These are phyloP conservation scores for Biscutella auriculata DNA, from an alignment of 441 rosid genomes.

Conservation along the genomic window DNA sequence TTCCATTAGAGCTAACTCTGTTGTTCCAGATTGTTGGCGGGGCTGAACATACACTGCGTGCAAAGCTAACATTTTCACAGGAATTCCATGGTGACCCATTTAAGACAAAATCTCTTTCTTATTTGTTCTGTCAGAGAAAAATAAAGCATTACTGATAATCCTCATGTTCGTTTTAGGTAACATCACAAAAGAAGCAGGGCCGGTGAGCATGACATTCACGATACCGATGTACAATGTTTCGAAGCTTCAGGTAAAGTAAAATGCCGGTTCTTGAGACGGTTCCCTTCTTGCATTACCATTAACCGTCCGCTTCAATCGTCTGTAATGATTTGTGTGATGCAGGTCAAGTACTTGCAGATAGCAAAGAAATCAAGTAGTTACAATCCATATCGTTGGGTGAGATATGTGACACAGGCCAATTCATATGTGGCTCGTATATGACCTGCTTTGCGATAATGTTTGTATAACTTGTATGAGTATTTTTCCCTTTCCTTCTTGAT, in stretches of 20 bases:
- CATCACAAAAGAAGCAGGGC: constrained; percentile 87
- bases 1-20: background rate
- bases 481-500: background rate
- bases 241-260: constrained; percentile 67
- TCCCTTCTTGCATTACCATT: background rate
- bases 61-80: constrained; percentile 86
- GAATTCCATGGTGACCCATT: constrained; percentile 59
- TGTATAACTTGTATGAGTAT: too few relatives aligned
- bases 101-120: background rate
- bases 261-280: background rate
- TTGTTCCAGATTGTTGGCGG: constrained; percentile 76
- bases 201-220: constrained; percentile 92
- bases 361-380: constrained; percentile 72
- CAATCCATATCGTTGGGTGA: constrained; percentile 95
- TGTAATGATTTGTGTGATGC: constrained; percentile 12
- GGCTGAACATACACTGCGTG: constrained; percentile 79
- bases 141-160: background rate
- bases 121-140: background rate
- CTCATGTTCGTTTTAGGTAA: constrained; percentile 42
- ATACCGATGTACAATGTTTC: constrained; percentile 96
- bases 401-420: constrained; percentile 94
- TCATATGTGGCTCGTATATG: constrained; percentile 88
- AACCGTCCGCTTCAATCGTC: too few relatives aligned
- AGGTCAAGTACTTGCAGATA: constrained; percentile 96
- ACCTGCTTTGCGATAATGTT: background rate